Base-by-base conservation (phyloP, 2,329 filamentous ascomycete genomes). In the Penicillium nordicum region DNA sequence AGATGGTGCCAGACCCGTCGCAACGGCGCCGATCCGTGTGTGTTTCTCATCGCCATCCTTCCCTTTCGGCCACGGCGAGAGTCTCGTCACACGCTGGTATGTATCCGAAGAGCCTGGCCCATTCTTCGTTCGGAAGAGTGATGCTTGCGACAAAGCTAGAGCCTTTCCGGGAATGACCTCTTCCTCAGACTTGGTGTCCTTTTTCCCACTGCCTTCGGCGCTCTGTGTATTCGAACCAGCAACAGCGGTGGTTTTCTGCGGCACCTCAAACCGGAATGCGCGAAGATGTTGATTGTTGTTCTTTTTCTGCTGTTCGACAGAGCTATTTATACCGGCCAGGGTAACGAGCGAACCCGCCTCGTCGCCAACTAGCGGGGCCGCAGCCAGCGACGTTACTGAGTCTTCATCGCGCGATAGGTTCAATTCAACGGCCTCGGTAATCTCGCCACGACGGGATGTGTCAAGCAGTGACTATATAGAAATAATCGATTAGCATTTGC, bases 271-370 rank as follows among this genome's bases (percentile, higher is more conserved):
- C 60, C 82, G 80, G 67, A 96, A 89, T 10, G 89, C 82, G 62
- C 92, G 85, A 62, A 97, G 85, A 75, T 97, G 92, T 68, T 89
- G 82, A 72, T 97, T 97, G 69, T 84, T 88, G 62, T 88, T 89
- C 62, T 86, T 85, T 64, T 86, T 80, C 62, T 92, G 82, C 56
- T 91, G 87, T 6, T 81, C 82, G 45, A 85, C 81, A 57, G 87
- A 88, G 57, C 90, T 92, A 73, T 96, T 97, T 76, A 96, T 87
- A 52, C 92, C 92, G 27, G 92, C 90, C 63, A 89, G 86, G 8
- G 85, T 76, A 41, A 83, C 71, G 6, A 83, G 65, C 69, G 65
- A 81, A 62, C 68, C 30, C 23, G 51, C 46, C 12, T 57, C 80
- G 71, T 69, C 83, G 50, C 70, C 79, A 66, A 81, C 86, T 69